phyloP scores from a whole-genome alignment of 345 rosid genomes.

The Aegle marmelos region DNA sequence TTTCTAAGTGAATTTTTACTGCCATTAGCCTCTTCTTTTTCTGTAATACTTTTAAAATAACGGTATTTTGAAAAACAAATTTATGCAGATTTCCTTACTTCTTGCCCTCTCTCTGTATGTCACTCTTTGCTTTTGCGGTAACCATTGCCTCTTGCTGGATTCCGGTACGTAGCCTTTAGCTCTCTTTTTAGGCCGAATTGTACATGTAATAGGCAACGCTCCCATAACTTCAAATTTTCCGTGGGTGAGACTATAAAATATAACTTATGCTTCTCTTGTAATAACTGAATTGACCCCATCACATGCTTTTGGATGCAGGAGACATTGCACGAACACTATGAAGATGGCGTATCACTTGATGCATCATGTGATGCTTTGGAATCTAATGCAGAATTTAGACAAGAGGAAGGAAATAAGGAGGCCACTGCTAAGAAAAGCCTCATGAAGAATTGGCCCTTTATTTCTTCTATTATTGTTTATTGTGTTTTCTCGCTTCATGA shows the following conservation, averaged over 20 bases:
- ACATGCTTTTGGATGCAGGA: slow-evolving; percentile 35
- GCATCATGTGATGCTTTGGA: slow-evolving; percentile 43
- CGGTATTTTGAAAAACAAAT: neutral
- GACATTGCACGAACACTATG: slow-evolving; percentile 62
- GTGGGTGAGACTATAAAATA: neutral
- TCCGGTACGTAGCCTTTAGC: slow-evolving; percentile 45
- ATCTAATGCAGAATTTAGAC: slow-evolving; percentile 22
- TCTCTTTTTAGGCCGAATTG: neutral
- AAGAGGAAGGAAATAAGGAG: slow-evolving; percentile 18
- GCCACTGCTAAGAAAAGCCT: slow-evolving; percentile 37
- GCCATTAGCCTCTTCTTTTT: neutral
- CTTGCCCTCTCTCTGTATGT: slow-evolving; percentile 64
- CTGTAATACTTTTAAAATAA: neutral
- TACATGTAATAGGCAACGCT: neutral
- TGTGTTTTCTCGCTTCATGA: slow-evolving; percentile 85
- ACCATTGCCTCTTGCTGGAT: slow-evolving; percentile 50
- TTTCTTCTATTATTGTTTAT: slow-evolving; percentile 85
- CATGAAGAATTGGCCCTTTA: slow-evolving; percentile 75
- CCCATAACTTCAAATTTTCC: neutral
- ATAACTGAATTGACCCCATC: neutral
- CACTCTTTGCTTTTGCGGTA: slow-evolving; percentile 50
- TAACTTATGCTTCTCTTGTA: neutral
- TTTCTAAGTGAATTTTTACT: slow-evolving; percentile 1
- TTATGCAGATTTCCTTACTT: slow-evolving; percentile 80
- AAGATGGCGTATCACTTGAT: slow-evolving; percentile 19